phyloP scores from a whole-genome alignment of 441 rosid genomes.

The Mallotus japonicus region DNA sequence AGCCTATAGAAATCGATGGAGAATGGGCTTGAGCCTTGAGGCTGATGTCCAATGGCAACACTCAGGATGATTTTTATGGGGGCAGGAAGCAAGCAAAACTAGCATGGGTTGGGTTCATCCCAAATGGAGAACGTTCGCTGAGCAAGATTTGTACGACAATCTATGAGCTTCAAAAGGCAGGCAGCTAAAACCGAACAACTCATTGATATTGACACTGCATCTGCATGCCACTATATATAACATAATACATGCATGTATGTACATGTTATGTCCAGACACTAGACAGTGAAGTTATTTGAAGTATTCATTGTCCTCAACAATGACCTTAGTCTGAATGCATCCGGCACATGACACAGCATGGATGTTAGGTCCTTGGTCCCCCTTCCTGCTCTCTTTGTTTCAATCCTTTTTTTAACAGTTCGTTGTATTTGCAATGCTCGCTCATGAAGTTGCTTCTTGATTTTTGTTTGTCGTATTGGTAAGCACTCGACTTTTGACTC shows the following conservation, averaged over 20 bases:
- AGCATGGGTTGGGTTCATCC: neutral
- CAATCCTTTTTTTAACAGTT: neutral
- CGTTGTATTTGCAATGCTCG: neutral
- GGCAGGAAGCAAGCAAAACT: too few species aligned
- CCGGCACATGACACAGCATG: conserved; percentile 17
- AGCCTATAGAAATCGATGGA: too few species aligned
- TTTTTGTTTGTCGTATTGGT: neutral
- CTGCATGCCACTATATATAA: too few species aligned
- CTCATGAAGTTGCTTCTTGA: neutral
- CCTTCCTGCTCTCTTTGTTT: conserved; percentile 5
- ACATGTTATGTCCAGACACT: neutral
- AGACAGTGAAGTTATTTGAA: neutral
- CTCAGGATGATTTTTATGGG: too few species aligned
- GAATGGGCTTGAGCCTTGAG: too few species aligned
- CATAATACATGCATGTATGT: neutral
- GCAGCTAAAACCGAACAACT: conserved; percentile 6
- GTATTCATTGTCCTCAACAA: conserved; percentile 24
- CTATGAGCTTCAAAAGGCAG: neutral
- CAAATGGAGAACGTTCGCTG: neutral
- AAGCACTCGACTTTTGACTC: too few species aligned
- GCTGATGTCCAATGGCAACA: too few species aligned
- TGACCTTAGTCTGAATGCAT: conserved; percentile 18
- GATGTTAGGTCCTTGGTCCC: conserved; percentile 21
- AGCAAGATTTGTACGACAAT: neutral
- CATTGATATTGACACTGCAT: conserved; percentile 12